A percentile compares a stretch with the other conserved stretches of the same genome.
Conservation (phyloP, 1,139 yeast genomes). For the Pichia sp. region DNA sequence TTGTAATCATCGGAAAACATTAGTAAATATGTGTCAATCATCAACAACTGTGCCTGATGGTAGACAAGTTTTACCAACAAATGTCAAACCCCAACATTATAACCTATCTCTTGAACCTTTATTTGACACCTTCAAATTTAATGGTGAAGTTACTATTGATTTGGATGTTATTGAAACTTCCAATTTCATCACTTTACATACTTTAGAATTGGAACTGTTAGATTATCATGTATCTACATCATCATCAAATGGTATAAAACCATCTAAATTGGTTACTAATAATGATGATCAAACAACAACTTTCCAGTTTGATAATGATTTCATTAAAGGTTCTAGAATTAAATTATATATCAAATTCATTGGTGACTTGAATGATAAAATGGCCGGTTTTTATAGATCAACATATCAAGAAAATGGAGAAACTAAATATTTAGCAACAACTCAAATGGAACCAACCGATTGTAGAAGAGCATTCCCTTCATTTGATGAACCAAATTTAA, state of each 20-base stretch:
- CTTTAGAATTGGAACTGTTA: constrained; percentile 32
- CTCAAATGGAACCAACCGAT: constrained; percentile 89
- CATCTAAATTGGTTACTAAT: constrained; percentile 12
- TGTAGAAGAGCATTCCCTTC: constrained; percentile 91
- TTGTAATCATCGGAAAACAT: constrained; percentile 5
- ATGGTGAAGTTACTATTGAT: constrained; percentile 40
- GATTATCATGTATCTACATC: constrained; percentile 18
- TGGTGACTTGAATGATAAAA: constrained; percentile 53
- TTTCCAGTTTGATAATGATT: constrained; percentile 47
- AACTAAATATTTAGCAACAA: constrained; percentile 68
- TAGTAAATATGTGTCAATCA: constrained; percentile 18
- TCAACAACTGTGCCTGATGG: constrained; percentile 17
- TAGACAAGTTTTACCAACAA: constrained; percentile 35
- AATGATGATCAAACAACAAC: constrained; percentile 54
- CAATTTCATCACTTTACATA: constrained; percentile 38
- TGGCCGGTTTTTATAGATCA: constrained; percentile 91
- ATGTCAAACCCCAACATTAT: constrained; percentile 43
- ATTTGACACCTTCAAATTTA: constrained; percentile 30
- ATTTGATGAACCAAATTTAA: constrained; percentile 80
- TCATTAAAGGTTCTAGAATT: constrained; percentile 32
- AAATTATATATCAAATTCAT: constrained; percentile 37
- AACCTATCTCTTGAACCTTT: constrained; percentile 34
- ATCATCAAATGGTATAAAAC: constrained; percentile 15
- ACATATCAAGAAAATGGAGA: constrained; percentile 57
- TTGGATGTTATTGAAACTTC: constrained; percentile 34